Base-by-base conservation (phyloP, 768 basidiomycete species). In the Serendipita indica region DNA sequence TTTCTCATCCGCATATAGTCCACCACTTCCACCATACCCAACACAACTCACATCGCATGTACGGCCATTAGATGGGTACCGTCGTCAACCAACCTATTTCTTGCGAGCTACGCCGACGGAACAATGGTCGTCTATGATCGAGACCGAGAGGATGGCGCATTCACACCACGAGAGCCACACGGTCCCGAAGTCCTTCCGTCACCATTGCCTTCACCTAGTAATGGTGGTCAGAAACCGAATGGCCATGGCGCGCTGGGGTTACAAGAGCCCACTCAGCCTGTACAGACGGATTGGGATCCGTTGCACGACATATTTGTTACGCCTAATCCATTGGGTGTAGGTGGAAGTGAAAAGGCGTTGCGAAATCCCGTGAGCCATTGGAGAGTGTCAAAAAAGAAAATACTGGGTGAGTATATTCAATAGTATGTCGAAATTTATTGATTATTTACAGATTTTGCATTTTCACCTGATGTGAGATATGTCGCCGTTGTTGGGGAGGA, bases 331-430 rank as follows among this genome's bases (percentile, higher is more conserved):
- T 39, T 64, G 70, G 60, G 72, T 62, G 39, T 63, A 70, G 60
- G 72, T n/a, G 81, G 87, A 60, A 88, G 81, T 64, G 85, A 86
- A 30, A 83, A 82, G 64, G 72, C 74, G 14, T 79, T 77, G 2
- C 88, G 86, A 69, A 94, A 94, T 64, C 91, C 90, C 2, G 85
- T 93, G 7, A 89, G 86, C 64, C 90, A 92, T 67, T 94, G 90
- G 90, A 77, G 83, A 58, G 72, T 93, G 6, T 83, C 85, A 27
- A 75, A 75, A 63, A 80, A 82, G 54, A 75, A 79, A 39, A 78
- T 93, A 60, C 78, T 86, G 3, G 87, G 89, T 85, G 65, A 63
- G 79, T 68, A 45, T 12, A 32, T 59, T 1, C 28, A 39, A 32
- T 28, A 28, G 20, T 46, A 18, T 33, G 39, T 34, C 41, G 22